Percentiles rank a stretch among this genome's conserved stretches.
These are phyloP conservation scores for Crepidotus variabilis DNA, from an alignment of 768 basidiomycete species.

Conservation along the genomic window DNA sequence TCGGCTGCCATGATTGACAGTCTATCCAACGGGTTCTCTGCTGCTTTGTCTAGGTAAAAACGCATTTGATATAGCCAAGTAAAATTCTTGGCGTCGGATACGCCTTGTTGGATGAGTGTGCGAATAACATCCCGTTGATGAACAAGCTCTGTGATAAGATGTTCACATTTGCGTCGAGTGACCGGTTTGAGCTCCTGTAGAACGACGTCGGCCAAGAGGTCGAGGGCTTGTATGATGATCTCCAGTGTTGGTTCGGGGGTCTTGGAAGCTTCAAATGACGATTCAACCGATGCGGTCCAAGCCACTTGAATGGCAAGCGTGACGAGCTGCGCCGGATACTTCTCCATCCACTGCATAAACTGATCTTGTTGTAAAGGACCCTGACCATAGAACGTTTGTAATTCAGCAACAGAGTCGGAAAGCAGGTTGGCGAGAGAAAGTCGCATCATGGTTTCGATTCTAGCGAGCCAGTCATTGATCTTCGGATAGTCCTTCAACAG, in stretches of 20 bases:
- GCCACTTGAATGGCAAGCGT: slow-evolving; percentile 93
- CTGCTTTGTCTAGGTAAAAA: slow-evolving; percentile 77
- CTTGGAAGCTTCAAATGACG: slow-evolving; percentile 51
- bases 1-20: slow-evolving; percentile 84
- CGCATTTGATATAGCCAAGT: slow-evolving; percentile 98
- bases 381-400: slow-evolving; percentile 76
- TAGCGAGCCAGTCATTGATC: slow-evolving; percentile 98
- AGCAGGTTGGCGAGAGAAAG: slow-evolving; percentile 82
- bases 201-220: slow-evolving; percentile 95
- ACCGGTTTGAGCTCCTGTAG: slow-evolving; percentile 84
- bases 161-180: slow-evolving; percentile 97
- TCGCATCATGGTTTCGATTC: slow-evolving; percentile 91
- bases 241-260: slow-evolving; percentile 65
- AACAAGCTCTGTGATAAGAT: slow-evolving; percentile 97
- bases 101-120: slow-evolving; percentile 61
- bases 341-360: slow-evolving; percentile 89
- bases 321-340: slow-evolving; percentile 93
- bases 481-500: slow-evolving; percentile 90
- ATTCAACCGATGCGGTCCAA: slow-evolving; percentile 88
- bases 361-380: slow-evolving; percentile 58
- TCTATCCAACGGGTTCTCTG: slow-evolving; percentile 77
- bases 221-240: slow-evolving; percentile 78
- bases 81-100: slow-evolving; percentile 69
- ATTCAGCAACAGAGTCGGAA: slow-evolving; percentile 73
- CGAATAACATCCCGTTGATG: slow-evolving; percentile 96